Evolutionary conservation across 2,329 filamentous ascomycete species (phyloP).

Genomic region (Gnomoniopsis smithogilvyi): DNA sequence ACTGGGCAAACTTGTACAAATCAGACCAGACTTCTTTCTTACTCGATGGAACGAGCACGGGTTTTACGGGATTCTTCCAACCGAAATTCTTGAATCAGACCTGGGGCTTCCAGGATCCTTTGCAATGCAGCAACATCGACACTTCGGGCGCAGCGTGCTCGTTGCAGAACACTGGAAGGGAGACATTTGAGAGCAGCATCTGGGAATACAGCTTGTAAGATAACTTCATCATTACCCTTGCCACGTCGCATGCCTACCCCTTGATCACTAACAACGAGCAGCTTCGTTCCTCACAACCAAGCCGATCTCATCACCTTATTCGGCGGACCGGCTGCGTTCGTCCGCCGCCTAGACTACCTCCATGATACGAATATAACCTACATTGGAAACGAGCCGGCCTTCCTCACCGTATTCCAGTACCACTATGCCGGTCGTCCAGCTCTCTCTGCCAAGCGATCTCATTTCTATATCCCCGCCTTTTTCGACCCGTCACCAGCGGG

Average conservation of each 20-base stretch:
- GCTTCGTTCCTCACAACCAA: conserved; percentile 53
- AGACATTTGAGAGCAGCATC: conserved; percentile 69
- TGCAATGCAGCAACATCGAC: conserved; percentile 57
- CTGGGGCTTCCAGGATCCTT: conserved; percentile 66
- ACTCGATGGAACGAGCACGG: conserved; percentile 52
- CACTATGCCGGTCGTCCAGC: conserved; percentile 66
- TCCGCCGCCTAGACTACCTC: conserved; percentile 58
- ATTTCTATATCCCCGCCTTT: conserved; percentile 62
- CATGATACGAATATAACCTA: conserved; percentile 64
- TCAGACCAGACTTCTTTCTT: conserved; percentile 51
- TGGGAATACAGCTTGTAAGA: conserved; percentile 71
- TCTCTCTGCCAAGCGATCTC: conserved; percentile 49
- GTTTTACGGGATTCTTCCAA: conserved; percentile 69
- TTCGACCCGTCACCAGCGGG: conserved; percentile 59
- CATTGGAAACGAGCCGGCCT: conserved; percentile 54
- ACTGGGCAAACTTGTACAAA: conserved; percentile 68
- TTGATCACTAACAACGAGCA: conserved; percentile 16
- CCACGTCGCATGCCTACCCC: neutral
- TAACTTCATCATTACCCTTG: neutral
- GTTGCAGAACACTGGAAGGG: conserved; percentile 56
- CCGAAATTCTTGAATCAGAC: conserved; percentile 65
- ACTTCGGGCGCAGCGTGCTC: conserved; percentile 52
- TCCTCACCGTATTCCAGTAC: conserved; percentile 64
- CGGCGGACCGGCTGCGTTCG: conserved; percentile 56
- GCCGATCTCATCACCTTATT: conserved; percentile 53